Percentiles rank a stretch among this genome's conserved stretches.
Evolutionary conservation across 2,329 filamentous ascomycete genomes (phyloP).

Genomic region (Penicillium fuscoglaucum): DNA sequence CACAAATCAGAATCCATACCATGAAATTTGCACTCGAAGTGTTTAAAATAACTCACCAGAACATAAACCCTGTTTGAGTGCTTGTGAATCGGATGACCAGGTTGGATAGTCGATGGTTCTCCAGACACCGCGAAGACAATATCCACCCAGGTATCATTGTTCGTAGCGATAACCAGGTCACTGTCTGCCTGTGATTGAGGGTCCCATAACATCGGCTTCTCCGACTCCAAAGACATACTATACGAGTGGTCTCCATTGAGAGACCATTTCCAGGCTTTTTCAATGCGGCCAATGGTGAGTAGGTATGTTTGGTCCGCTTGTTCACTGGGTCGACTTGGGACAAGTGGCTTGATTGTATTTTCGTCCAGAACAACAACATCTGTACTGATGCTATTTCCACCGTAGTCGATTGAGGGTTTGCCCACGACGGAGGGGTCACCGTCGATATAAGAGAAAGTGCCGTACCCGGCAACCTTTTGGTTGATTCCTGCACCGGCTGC

Average conservation of each 20-base stretch:
- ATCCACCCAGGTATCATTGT: slow-evolving; percentile 8
- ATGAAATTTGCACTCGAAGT: too few relatives aligned
- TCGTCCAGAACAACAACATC: background rate
- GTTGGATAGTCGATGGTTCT: background rate
- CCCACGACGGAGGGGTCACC: slow-evolving; percentile 1
- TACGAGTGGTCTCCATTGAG: slow-evolving; percentile 2
- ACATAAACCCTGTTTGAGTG: slow-evolving; percentile 7
- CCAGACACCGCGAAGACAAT: background rate
- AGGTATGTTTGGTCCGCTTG: background rate
- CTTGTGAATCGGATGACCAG: slow-evolving; percentile 9
- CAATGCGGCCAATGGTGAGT: background rate
- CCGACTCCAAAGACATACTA: background rate
- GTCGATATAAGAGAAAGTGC: background rate
- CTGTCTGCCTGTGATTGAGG: background rate
- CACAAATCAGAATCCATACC: background rate
- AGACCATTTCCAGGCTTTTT: slow-evolving; percentile 7
- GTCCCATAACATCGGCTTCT: slow-evolving; percentile 7
- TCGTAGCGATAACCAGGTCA: background rate
- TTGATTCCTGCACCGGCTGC: slow-evolving; percentile 1
- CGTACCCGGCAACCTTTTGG: slow-evolving; percentile 3
- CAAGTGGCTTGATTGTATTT: background rate
- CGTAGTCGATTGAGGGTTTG: background rate
- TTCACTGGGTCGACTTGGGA: background rate
- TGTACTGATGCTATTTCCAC: background rate
- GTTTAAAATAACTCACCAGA: background rate